Percentiles rank a stretch among this genome's conserved stretches.
These are phyloP conservation scores for Sporisorium graminicola DNA, from an alignment of 1,284 basidiomycete species.

Conservation along the genomic window DNA sequence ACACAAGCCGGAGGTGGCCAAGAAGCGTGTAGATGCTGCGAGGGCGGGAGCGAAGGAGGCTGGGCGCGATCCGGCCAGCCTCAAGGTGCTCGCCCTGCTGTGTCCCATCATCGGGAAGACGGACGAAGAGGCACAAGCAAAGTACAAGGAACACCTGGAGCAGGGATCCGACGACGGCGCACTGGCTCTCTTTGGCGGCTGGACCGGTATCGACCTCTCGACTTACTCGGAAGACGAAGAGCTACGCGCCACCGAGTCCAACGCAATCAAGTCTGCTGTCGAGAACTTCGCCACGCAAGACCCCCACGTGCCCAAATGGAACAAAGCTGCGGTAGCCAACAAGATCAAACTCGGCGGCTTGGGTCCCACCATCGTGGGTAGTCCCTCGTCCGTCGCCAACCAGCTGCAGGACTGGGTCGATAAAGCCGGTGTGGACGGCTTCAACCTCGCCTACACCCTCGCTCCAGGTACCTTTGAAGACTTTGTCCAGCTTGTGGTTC, in stretches of 20 bases:
- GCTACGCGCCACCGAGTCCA: slow-evolving; percentile 51
- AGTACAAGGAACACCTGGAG: slow-evolving; percentile 60
- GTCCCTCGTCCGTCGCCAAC: slow-evolving; percentile 47
- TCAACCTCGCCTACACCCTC: slow-evolving; percentile 59
- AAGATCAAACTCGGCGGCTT: slow-evolving; percentile 66
- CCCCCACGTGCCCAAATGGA: slow-evolving; percentile 64
- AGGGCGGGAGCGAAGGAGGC: slow-evolving; percentile 47
- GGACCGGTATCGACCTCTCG: slow-evolving; percentile 64
- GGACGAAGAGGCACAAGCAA: slow-evolving; percentile 65
- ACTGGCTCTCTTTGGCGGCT: slow-evolving; percentile 68
- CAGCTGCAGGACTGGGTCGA: slow-evolving; percentile 61
- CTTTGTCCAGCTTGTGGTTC: slow-evolving; percentile 57
- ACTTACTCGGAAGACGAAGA: slow-evolving; percentile 63
- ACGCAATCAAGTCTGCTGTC: slow-evolving; percentile 66
- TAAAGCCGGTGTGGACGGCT: slow-evolving; percentile 60
- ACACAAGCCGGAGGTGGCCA: slow-evolving; percentile 61
- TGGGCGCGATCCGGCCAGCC: slow-evolving; percentile 61
- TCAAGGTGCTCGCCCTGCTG: slow-evolving; percentile 67
- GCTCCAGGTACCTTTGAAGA: slow-evolving; percentile 63
- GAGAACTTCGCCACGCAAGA: slow-evolving; percentile 62
- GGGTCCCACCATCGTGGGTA: slow-evolving; percentile 60
- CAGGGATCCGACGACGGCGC: slow-evolving; percentile 66
- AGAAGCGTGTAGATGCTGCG: slow-evolving; percentile 59
- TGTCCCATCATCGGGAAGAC: slow-evolving; percentile 65
- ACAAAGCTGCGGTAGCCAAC: slow-evolving; percentile 57